Base-by-base conservation (phyloP, 2,329 filamentous ascomycete genomes). In the Cryphonectria naterciae region DNA sequence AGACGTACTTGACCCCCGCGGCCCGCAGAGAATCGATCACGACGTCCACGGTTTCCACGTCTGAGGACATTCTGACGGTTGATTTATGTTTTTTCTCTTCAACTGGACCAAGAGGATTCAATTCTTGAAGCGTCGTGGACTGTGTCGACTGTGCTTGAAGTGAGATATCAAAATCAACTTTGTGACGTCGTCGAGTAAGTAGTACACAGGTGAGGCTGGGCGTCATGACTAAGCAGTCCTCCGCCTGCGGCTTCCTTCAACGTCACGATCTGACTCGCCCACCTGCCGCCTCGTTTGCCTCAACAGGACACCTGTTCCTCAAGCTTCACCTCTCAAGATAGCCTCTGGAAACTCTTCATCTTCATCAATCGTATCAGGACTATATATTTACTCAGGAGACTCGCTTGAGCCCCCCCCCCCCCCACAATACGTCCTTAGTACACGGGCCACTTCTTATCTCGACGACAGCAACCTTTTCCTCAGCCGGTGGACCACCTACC, bases 1-100 rank as follows among this genome's bases (percentile, higher is more conserved):
- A 85, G 66, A 85, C 82, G 39, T 82, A 76, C 63, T 79, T 79
- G 43, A 85, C 83, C 5, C 83, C 83, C 11, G 84, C 83, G 5
- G 76, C 76, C 39, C 76, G 54, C 17, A 78, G 77, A 5, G 77
- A 78, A 72, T 78, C 75, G 65, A 78, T 75, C 39, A 77, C 75
- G 65, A 78, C 70, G 68, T 78, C 72, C 41, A 77, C 76, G 2
- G 77, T 78, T 67, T 78, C 77, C 28, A 69, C 71, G 25, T n/a
- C 65, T 32, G 68, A 62, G 28, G 70, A 63, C 70, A 72, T 72
- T 4, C n/a, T 35, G 37, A 13, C 7, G n/a, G 25, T 19, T 19
- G 19, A 10, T 10, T 49, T 49, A 11, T 10, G 19, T 11, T 22
- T 49, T n/a, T n/a, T n/a, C n/a, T n/a, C n/a, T n/a, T n/a, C 7